Base-by-base conservation (phyloP, 257 asterid genomes). In the Craterostigma plantagineum region DNA sequence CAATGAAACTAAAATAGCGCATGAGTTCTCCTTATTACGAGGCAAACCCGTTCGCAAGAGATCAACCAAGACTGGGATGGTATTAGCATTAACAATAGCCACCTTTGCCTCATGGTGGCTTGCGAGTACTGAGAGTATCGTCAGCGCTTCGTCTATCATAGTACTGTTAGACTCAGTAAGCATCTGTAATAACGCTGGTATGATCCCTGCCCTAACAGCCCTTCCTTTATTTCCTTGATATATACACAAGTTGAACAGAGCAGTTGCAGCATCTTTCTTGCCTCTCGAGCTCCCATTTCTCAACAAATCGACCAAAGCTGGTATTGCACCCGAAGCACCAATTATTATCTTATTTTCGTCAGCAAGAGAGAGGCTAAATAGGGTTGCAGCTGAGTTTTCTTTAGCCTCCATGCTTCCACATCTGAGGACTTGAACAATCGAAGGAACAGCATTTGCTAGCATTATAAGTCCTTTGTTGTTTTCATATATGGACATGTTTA, bases 331-430 rank as follows among this genome's bases (percentile, higher is more conserved):
- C 0, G 97, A 87, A 10, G 95, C 94, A 0, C 97, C 97, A 3
- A 86, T 86, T 48, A 86, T 63, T 7, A 86, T 86, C 45, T 78
- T 86, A 48, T 81, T 81, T 56, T 86, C 97, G 16, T 87, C 90
- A 2, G 79, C 95, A 1, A 87, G 68, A 2, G 97, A 87, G 50
- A 87, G 43, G 52, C 93, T 67, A 48, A 87, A 87, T 37, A 87
- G 77, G 50, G 97, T 79, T 14, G 97, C 97, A 0, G 97, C 95
- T 0, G 97, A 81, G 41, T 87, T 87, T 37, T 87, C 97, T 53
- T 77, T 72, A 10, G 97, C 91, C 55, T 79, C 97, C 73, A 58
- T 74, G 78, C 82, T 76, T 51, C 95, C 95, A 0, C 85, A 68
- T 55, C 97, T 60, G 48, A 87, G 95, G 60, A 81, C 79, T 52